Conservation (phyloP, 176 grass and related monocot genomes). For the Sorghum bicolor region Sorghum_bicolor_NCBIv3 NC_012872.2:69151501-69152000, state of each 20-base stretch:
- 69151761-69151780: conserved; percentile 44
- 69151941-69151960: conserved; percentile 62
- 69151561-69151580: conserved; percentile 57
- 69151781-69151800: conserved; percentile 63
- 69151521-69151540: conserved; percentile 20
- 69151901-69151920: conserved; percentile 50
- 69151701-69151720: conserved; percentile 10
- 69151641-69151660: conserved; percentile 32
- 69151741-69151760: conserved; percentile 60
- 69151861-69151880: conserved; percentile 62
- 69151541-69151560: conserved; percentile 39
- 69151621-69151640: conserved; percentile 62
- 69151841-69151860: conserved; percentile 49
- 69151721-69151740: conserved; percentile 60
- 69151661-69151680: conserved; percentile 46
- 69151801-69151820: conserved; percentile 60
- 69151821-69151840: conserved; percentile 47
- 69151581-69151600: conserved; percentile 37
- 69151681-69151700: conserved; percentile 43
- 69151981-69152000: conserved; percentile 73
- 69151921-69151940: conserved; percentile 65
- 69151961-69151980: conserved; percentile 71
- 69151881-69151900: conserved; percentile 57
- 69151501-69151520: background rate
- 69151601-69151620: conserved; percentile 46